Evolutionary conservation across 345 rosid genomes (phyloP), one percentile per base, ranked within the genome.

Genomic region (Jatropha curcas): DNA sequence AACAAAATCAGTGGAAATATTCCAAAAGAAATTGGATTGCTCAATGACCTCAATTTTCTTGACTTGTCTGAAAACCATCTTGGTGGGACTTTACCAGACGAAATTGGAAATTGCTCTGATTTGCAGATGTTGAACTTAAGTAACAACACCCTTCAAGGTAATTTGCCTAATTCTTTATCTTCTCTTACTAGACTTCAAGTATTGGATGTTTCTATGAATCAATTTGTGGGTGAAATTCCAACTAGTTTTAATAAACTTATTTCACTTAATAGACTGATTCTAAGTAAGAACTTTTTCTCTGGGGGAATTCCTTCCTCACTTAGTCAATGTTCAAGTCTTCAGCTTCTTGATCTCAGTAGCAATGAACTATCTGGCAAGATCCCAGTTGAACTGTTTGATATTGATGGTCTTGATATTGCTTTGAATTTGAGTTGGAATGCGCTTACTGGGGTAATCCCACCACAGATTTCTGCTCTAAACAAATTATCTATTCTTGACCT

Each of bases 321-420:
- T 72, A 90, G 96, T 35, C 74, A 80, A 55, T 92, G 96, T 60
- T 88, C 86, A 24, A 85, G 94, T 70, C 92, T 92, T 30, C 96
- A 95, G 58, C 74, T 95, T 79, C 98, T 95, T 69, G 98, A 92
- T 78, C 96, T 95, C 1, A 81, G 98, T 78, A 81, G 86, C 86
- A 95, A 95, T 67, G 81, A 74, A 79, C 90, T 95, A 68, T 75
- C 74, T 1, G 92, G 96, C 57, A 80, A 65, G 60, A 85, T 95
- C 31, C 98, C 99, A 34, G 43, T 79, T 27, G 94, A 90, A 73
- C 82, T 92, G 25, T 90, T 88, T 62, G 83, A 73, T 65, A 84
- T 92, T 1, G 86, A 85, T 84, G 81, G 92, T 27, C 98, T 95
- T 68, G 98, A 89, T 62, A 92, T 95, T 35, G 92, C 97, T 43